These are phyloP conservation scores for Coemansia javaensis DNA, from an alignment of 192 early-diverging fungal species.

Conservation along the genomic window DNA sequence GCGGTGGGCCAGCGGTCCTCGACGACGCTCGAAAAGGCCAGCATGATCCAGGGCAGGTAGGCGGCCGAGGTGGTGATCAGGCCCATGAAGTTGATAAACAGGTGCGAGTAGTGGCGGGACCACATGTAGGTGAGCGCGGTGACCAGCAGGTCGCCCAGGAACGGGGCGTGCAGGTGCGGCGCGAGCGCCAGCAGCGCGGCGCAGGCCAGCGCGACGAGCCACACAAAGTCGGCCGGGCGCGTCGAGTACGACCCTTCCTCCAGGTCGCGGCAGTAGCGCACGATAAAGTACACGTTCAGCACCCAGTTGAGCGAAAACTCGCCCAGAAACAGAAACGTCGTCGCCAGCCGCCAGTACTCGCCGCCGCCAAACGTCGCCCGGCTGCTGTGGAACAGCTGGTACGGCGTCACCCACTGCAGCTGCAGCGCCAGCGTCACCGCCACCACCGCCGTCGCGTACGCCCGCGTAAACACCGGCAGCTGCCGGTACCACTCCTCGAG, in stretches of 20 bases:
- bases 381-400: constrained; percentile 80
- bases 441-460: constrained; percentile 77
- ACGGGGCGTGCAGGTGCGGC: constrained; percentile 55
- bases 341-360: constrained; percentile 90
- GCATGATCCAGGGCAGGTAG: constrained; percentile 85
- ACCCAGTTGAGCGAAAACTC: constrained; percentile 83
- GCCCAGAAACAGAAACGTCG: constrained; percentile 94
- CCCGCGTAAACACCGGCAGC: constrained; percentile 78
- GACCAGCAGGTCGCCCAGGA: constrained; percentile 76
- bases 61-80: constrained; percentile 89
- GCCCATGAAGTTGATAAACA: constrained; percentile 84
- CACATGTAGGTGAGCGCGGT: constrained; percentile 92
- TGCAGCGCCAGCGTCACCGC: constrained; percentile 79
- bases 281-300: constrained; percentile 89
- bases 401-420: constrained; percentile 71
- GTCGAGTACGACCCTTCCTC: constrained; percentile 92
- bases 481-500: constrained; percentile 89
- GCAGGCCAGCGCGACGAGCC: constrained; percentile 74
- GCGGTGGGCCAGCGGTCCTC: constrained; percentile 63
- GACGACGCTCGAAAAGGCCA: constrained; percentile 82
- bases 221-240: constrained; percentile 88
- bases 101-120: constrained; percentile 90
- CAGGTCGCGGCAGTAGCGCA: constrained; percentile 83
- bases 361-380: constrained; percentile 61
- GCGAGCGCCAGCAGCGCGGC: constrained; percentile 49